Base-by-base conservation (phyloP, 495 filamentous ascomycete genomes). In the Daldinia bambusicola region DNA sequence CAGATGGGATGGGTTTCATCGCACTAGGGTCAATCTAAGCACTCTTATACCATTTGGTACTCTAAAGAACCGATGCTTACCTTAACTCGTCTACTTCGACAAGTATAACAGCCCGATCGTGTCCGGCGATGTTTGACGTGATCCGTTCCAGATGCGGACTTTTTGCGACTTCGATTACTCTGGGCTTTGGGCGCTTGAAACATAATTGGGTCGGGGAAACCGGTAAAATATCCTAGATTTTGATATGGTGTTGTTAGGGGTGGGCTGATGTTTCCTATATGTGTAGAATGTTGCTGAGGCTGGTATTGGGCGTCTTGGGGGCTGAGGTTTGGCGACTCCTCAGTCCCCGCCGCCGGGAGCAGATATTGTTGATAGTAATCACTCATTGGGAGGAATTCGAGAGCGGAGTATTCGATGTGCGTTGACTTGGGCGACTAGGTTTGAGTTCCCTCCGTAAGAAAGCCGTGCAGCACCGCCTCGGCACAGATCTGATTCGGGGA, bases 51-150 rank as follows among this genome's bases (percentile, higher is more conserved):
- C 13, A 43, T n/a, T n/a, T n/a, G n/a, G n/a, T n/a, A 48, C 36
- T 16, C 12, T 22, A 53, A 45, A 59, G 53, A 36, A 58, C 48
- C 6, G 38, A n/a, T 50, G 20, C 45, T 67, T 84, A 93, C 92
- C 88, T 99, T 99, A 62, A 99, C 93, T 70, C 95, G 86, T 51
- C 95, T 87, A 64, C 89, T 88, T 74, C 95, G 88, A 77, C 95
- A 99, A 13, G 95, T 99, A 79, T 91, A 97, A 81, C 95, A 99
- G 37, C 95, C 95, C 63, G 92, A 97, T 69, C 95, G 85, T 51
- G 95, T 98, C 67, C 95, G 89, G 55, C 94, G 91, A 75, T 98
- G 95, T 77, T 98, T 99, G 72, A 97, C 91, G 71, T 92, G 90
- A 61, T 97, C 94, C 14, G 84, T 77, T 14, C 88, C 86, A 5